Conservation (phyloP, 495 filamentous ascomycete genomes). For the Staphylotrichum tortipilum region DNA sequence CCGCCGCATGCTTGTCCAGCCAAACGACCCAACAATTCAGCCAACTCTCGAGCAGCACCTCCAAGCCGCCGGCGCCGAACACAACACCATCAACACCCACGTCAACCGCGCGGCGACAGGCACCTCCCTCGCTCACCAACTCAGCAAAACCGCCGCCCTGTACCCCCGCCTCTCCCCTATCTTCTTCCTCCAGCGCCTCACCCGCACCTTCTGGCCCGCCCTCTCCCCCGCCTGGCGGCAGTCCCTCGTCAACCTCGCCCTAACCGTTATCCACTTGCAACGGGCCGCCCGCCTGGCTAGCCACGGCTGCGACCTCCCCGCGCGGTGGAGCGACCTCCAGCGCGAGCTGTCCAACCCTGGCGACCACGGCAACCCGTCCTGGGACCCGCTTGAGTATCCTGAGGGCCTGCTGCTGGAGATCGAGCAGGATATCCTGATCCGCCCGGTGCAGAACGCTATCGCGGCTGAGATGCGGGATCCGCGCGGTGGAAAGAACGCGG, state of each 20-base stretch:
- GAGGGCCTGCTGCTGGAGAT: constrained; percentile 57
- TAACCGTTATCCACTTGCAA: constrained; percentile 28
- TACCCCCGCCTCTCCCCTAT: constrained; percentile 24
- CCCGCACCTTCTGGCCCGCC: constrained; percentile 13
- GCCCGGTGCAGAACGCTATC: constrained; percentile 51
- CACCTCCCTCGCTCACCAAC: neutral
- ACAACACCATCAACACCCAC: neutral
- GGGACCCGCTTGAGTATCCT: constrained; percentile 40
- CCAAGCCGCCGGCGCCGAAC: neutral
- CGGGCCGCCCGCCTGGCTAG: constrained; percentile 29
- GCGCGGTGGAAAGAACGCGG: constrained; percentile 34
- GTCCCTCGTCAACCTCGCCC: constrained; percentile 27
- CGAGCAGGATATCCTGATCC: constrained; percentile 56
- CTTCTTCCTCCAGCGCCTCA: constrained; percentile 31
- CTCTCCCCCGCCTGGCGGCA: constrained; percentile 24
- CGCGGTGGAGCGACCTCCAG: constrained; percentile 30
- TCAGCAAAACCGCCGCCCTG: constrained; percentile 2
- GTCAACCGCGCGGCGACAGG: neutral
- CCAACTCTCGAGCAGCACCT: neutral
- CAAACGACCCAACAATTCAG: neutral
- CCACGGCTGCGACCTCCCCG: neutral
- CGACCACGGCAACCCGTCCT: constrained; percentile 32
- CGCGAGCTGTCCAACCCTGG: constrained; percentile 46
- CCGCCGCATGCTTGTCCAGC: neutral
- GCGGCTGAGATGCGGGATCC: constrained; percentile 50